These are phyloP conservation scores for Lumnitzera littorea DNA, from an alignment of 345 rosid species.

Conservation along the genomic window DNA sequence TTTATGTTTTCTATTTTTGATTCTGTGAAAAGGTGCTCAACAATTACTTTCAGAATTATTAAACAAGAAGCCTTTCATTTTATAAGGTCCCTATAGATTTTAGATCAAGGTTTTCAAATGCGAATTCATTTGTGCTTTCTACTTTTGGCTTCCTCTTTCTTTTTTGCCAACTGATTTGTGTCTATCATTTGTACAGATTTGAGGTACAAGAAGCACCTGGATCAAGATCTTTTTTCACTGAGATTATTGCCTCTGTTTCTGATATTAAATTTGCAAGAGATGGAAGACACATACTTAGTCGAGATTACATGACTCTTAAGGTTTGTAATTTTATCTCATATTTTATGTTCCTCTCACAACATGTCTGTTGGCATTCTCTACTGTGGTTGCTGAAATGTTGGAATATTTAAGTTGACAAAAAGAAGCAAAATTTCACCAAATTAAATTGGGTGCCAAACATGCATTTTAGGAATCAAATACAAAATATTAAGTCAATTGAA, in stretches of 20 bases:
- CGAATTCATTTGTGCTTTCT: too few relatives aligned
- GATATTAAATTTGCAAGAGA: constrained; percentile 77
- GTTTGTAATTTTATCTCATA: constrained; percentile 17
- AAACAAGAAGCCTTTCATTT: not conserved
- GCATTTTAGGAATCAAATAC: too few relatives aligned
- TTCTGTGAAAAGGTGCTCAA: too few relatives aligned
- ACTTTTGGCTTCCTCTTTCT: not conserved
- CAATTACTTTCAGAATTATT: not conserved
- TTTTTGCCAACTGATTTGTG: not conserved
- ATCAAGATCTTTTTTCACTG: constrained; percentile 82
- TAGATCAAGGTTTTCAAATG: too few relatives aligned
- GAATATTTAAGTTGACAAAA: too few relatives aligned
- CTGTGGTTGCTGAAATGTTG: too few relatives aligned
- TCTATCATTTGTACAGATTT: constrained; percentile 38
- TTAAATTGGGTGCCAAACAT: too few relatives aligned
- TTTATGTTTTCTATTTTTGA: not conserved
- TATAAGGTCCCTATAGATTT: too few relatives aligned
- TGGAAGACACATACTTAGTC: constrained; percentile 82
- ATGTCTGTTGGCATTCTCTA: not conserved
- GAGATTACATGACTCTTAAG: constrained; percentile 98
- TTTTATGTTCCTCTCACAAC: not conserved
- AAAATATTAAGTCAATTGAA: too few relatives aligned
- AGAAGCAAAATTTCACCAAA: too few relatives aligned
- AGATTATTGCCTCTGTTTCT: constrained; percentile 91
- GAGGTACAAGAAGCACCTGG: constrained; percentile 78